Percentiles rank a stretch among this genome's conserved stretches.
phyloP scores from a whole-genome alignment of 2,329 filamentous ascomycete species.

The Cytospora chrysosperma region DNA sequence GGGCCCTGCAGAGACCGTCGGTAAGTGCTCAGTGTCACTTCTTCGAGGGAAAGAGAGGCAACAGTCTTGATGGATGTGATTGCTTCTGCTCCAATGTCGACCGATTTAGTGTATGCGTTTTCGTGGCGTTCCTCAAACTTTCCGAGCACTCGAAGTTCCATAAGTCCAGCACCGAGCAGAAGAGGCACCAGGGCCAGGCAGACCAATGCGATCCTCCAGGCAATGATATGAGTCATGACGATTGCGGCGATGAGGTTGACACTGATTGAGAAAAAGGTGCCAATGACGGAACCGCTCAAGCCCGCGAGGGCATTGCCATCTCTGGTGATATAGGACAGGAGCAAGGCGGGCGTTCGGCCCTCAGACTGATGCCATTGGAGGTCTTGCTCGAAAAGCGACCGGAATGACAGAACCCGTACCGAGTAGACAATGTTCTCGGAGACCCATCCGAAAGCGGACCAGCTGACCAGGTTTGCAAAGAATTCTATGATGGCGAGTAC shows the following conservation, averaged over 20 bases:
- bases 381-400: constrained; percentile 56
- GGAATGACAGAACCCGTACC: constrained; percentile 54
- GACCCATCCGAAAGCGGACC: constrained; percentile 55
- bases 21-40: constrained; percentile 53
- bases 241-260: constrained; percentile 69
- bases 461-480: constrained; percentile 56
- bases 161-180: constrained; percentile 65
- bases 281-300: constrained; percentile 68
- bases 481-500: constrained; percentile 60
- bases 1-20: constrained; percentile 48
- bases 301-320: constrained; percentile 67
- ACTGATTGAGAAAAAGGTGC: constrained; percentile 65
- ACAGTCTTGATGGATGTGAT: constrained; percentile 65
- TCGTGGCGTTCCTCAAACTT: constrained; percentile 63
- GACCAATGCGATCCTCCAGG: constrained; percentile 75
- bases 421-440: constrained; percentile 57
- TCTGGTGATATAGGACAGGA: constrained; percentile 67
- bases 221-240: constrained; percentile 67
- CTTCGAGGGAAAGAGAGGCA: constrained; percentile 53
- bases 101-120: constrained; percentile 62
- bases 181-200: constrained; percentile 68
- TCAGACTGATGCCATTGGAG: constrained; percentile 67
- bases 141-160: constrained; percentile 64
- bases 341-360: constrained; percentile 57
- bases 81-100: constrained; percentile 65